These are phyloP conservation scores for Agaricus blazei DNA, from an alignment of 768 basidiomycete genomes.

Conservation along the genomic window DNA sequence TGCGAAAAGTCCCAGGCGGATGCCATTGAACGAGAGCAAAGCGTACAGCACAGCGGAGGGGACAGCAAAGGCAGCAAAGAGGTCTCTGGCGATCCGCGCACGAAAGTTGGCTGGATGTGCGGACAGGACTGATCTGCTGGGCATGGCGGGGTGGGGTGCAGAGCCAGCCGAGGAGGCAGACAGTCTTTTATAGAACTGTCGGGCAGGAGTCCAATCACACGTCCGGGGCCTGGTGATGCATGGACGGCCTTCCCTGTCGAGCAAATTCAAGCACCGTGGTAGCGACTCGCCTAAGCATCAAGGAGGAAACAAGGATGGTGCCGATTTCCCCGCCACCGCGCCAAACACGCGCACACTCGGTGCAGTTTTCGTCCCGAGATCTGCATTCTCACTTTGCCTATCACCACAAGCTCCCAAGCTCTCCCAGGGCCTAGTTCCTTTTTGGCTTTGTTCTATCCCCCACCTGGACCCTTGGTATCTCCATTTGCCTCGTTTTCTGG, in stretches of 20 bases:
- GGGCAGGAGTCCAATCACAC: neutral
- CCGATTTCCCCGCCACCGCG: neutral
- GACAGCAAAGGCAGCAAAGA: constrained; percentile 9
- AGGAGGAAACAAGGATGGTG: neutral
- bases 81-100: constrained; percentile 9
- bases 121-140: neutral
- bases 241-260: constrained; percentile 1
- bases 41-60: constrained; percentile 9
- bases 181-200: neutral
- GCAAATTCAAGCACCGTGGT: constrained; percentile 2
- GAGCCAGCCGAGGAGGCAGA: neutral
- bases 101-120: constrained; percentile 13
- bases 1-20: constrained; percentile 29
- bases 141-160: neutral
- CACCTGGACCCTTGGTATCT: neutral
- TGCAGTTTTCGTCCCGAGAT: neutral
- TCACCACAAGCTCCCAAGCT: neutral
- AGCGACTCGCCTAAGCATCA: neutral
- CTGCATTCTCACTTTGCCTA: neutral
- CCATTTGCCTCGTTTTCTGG: neutral
- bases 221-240: constrained; percentile 4
- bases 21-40: constrained; percentile 22
- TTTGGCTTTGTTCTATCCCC: neutral
- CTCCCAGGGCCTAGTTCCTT: neutral
- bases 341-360: constrained; percentile 7